Evolutionary conservation across 352 stramenopile genomes (phyloP), one percentile per base, ranked within the genome.

Genomic region (Phytophthora sp.): DNA sequence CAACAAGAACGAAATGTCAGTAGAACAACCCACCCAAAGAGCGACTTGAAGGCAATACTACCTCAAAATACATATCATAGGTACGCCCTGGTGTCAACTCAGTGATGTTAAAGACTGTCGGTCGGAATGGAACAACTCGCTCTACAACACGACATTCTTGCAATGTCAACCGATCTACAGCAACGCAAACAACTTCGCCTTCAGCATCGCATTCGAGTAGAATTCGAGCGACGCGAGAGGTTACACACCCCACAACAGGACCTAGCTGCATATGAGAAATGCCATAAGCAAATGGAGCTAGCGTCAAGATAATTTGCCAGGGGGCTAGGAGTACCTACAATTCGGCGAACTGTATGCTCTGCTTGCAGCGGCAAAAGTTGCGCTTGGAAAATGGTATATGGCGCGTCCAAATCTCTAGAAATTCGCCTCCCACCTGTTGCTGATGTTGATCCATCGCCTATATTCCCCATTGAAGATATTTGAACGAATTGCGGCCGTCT

Each of bases 201-300:
- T 83, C 78, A 35, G 49, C 54, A 29, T 81, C 71, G 15, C 69
- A 72, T 59, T 86, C 80, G 21, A 89, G 49, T 24, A 88, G 51
- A 31, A 88, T 69, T 27, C 56, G 60, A 42, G 74, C 76, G 1
- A 52, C 45, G 1, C 49, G 63, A 57, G 58, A 41, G 0, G 76
- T 68, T 5, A 86, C 76, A 21, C 56, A 74, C 15, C 80, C 80
- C 18, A 89, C 52, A 13, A 87, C 52, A 18, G 80, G 80, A 18
- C 78, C 80, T 15, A 89, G 30, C 69, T 84, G 26, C 15, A 36
- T 38, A n/a, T 18, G 35, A 59, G 20, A 63, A 41, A 36, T 27
- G 3, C 4, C 31, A 53, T 7, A 63, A 35, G 3, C 2, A 60
- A 16, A 16, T 21, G n/a, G 35, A 36, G 20, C 52, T 23, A 63